Conservation (phyloP, 192 early-diverging fungal genomes). For the Spinellus fusiger region DNA sequence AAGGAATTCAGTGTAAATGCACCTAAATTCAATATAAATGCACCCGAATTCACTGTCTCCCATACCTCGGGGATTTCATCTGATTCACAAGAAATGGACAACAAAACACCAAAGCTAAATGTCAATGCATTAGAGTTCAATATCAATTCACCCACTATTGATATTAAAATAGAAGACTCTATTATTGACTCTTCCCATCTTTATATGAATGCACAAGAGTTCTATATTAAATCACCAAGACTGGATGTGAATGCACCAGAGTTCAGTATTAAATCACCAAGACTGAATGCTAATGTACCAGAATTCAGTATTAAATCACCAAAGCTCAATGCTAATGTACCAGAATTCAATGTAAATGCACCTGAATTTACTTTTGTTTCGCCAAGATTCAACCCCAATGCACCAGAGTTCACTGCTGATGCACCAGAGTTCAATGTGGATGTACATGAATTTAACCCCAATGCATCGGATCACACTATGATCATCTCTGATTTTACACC, state of each 20-base stretch:
- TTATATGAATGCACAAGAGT: not conserved
- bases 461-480: not conserved
- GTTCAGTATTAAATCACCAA: not conserved
- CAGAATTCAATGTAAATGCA: not conserved
- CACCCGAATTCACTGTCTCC: not conserved
- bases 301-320: not conserved
- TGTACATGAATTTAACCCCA: not conserved
- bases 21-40: not conserved
- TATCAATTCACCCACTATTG: not conserved
- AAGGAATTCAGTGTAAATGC: not conserved
- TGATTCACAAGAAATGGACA: no score
- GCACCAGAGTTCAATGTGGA: not conserved
- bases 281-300: not conserved
- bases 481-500: no score
- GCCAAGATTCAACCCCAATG: not conserved
- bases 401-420: not conserved
- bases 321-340: not conserved
- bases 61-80: no score
- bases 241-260: not conserved
- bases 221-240: not conserved
- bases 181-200: not conserved
- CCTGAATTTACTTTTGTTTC: not conserved
- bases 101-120: not conserved
- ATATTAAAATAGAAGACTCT: not conserved
- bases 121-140: not conserved